Evolutionary conservation across 257 asterid species (phyloP), one percentile per base, ranked within the genome.

Genomic region (Catharanthus roseus): DNA sequence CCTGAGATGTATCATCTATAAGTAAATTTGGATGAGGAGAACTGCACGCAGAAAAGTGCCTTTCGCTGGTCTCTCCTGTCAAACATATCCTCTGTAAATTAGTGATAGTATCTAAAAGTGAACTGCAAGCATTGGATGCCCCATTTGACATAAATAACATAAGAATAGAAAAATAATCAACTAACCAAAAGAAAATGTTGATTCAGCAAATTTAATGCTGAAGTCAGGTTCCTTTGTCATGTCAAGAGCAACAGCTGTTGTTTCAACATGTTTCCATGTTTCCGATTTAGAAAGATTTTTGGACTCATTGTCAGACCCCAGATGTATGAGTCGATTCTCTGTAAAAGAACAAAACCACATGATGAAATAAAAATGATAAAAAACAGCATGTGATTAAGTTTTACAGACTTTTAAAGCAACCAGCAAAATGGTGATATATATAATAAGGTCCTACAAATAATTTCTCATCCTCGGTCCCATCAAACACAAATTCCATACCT

Each of bases 231-330:
- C 84, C 54, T 78, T 74, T 63, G 60, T 73, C 74, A 81, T 56
- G 76, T 75, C 82, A 65, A 72, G 68, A 60, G 79, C 55, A 73
- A 79, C 76, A 68, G n/a, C 78, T 51, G 70, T 39, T 33, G 76
- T 75, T 75, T 72, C 79, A 34, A 74, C 78, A 69, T 58, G 57
- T 80, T 81, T 79, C 81, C 42, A 50, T 62, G 72, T 63, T 77
- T 75, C 82, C 58, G 12, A 21, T 63, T 66, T 75, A 36, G 71
- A 77, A 45, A 72, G 28, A 77, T 67, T 65, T 63, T 85, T 96
- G 70, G 87, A 88, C 75, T 86, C 96, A 26, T 79, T 77, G 65
- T 92, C 98, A 66, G 96, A 85, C 62, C 82, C 96, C 84, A 92
- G 77, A 61, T 77, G 78, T 78, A 90, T 88, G 72, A 79, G 71